phyloP scores from a whole-genome alignment of 345 rosid species.

The Syzygium aqueum region DNA sequence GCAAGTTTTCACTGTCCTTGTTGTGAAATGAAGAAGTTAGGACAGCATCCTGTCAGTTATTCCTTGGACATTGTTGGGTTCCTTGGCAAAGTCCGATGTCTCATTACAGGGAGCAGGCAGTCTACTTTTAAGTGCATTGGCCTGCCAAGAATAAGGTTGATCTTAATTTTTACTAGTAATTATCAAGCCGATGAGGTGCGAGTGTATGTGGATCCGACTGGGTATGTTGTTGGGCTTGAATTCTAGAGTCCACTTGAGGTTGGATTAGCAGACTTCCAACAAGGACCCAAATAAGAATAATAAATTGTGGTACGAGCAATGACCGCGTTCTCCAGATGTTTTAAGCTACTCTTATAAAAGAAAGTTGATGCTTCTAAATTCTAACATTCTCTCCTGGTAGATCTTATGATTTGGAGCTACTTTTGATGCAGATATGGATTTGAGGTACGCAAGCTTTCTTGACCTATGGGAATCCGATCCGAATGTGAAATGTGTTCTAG shows the following conservation, averaged over 20 bases:
- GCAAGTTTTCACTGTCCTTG: neutral
- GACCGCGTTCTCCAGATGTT: neutral
- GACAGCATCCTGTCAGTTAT: neutral
- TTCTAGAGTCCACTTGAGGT: neutral
- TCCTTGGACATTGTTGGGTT: neutral
- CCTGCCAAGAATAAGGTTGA: neutral
- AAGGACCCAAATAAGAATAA: neutral
- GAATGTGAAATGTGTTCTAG: conserved; percentile 65
- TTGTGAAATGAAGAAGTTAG: neutral
- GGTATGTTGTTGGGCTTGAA: neutral
- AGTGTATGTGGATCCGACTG: neutral
- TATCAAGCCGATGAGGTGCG: neutral
- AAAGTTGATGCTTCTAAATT: neutral
- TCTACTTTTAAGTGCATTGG: neutral
- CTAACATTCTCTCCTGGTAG: neutral
- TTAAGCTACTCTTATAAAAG: neutral
- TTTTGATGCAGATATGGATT: conserved; percentile 57
- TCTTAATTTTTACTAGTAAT: neutral
- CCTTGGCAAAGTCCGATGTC: neutral
- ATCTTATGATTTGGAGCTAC: neutral
- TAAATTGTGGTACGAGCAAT: rapidly evolving
- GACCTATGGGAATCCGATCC: conserved; percentile 89
- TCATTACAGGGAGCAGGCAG: neutral
- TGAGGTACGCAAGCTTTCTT: conserved; percentile 56
- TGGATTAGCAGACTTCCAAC: neutral